A percentile compares a stretch with the other conserved stretches of the same genome.
phyloP scores from a whole-genome alignment of 306 rosid species.

The Gleditsia sinensis region DNA sequence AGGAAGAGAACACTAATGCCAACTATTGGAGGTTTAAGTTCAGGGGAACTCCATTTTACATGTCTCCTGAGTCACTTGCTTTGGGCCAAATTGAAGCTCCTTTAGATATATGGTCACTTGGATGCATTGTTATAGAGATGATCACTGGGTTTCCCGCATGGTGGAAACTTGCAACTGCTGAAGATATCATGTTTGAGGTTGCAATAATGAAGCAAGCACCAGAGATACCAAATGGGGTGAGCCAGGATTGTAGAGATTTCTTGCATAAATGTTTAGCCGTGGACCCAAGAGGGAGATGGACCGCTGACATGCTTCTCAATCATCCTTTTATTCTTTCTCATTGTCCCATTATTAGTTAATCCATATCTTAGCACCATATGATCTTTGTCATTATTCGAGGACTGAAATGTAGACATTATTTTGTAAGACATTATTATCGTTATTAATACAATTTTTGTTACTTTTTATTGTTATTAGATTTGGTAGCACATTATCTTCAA shows the following conservation, averaged over 20 bases:
- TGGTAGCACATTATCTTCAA: too few relatives aligned
- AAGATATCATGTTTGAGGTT: background rate
- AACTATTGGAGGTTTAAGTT: background rate
- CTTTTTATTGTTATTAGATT: too few relatives aligned
- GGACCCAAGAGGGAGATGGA: background rate
- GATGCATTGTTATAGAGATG: slow-evolving; percentile 3
- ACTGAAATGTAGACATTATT: too few relatives aligned
- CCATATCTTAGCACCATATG: too few relatives aligned
- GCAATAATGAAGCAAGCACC: background rate
- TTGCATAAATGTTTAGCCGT: slow-evolving; percentile 6
- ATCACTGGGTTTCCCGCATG: background rate
- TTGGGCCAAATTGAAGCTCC: background rate
- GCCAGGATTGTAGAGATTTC: background rate
- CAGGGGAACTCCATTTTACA: slow-evolving; percentile 6
- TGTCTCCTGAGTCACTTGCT: slow-evolving; percentile 25
- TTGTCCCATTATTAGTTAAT: too few relatives aligned
- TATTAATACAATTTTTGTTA: too few relatives aligned
- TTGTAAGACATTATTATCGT: too few relatives aligned
- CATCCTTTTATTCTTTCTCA: slow-evolving; percentile 4
- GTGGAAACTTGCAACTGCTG: background rate
- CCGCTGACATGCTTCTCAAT: background rate
- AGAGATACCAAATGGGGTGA: background rate
- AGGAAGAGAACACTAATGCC: background rate
- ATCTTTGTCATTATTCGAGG: too few relatives aligned
- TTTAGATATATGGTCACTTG: slow-evolving; percentile 19